Base-by-base conservation (phyloP, 2,329 filamentous ascomycete species). In the Ceratocystiopsis minuta region DNA sequence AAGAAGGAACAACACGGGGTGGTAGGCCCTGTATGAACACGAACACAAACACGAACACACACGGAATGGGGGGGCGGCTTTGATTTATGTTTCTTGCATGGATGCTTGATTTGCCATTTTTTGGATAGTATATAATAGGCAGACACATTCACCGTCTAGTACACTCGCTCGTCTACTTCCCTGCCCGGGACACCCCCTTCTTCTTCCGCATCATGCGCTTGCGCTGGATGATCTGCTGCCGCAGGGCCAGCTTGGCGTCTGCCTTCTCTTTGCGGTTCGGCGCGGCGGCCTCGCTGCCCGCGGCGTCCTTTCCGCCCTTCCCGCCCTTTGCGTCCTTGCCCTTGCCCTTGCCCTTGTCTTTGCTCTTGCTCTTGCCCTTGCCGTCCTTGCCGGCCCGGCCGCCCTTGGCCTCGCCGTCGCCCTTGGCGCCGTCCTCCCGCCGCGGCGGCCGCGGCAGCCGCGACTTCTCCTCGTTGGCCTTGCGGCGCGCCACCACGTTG, bases 401-500 rank as follows among this genome's bases (percentile, higher is more conserved):
- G 4, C 6, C 32, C 32, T 4, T 2, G 4, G 6, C 13, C 13
- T 33, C 13, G 34, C 16, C 38, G 66, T 70, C 52, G 9, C 40
- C 40, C n/a, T 76, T 70, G 39, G 65, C 60, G 32, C 63, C 58
- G 43, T 57, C 58, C 45, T 60, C 59, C 28, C 54, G 51, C 2
- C 42, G 42, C 43, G 53, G 51, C 9, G 42, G 33, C 17, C 41
- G 46, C 20, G 41, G 44, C 38, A 42, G 45, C 13, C 46, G 50
- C 42, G 50, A 48, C 45, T 62, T 63, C 36, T 63, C 59, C 55
- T 85, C 78, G 39, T 65, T 65, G 46, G 78, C 74, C 46, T 67
- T 72, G 42, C 92, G 72, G 48, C 90, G 71, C 50, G 78, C 72
- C n/a, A 98, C 80, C 1, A 98, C 90, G 54, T 95, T 87, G 1